Evolutionary conservation across 1,284 basidiomycete species (phyloP).

Genomic region (Gomphus bonarii): DNA sequence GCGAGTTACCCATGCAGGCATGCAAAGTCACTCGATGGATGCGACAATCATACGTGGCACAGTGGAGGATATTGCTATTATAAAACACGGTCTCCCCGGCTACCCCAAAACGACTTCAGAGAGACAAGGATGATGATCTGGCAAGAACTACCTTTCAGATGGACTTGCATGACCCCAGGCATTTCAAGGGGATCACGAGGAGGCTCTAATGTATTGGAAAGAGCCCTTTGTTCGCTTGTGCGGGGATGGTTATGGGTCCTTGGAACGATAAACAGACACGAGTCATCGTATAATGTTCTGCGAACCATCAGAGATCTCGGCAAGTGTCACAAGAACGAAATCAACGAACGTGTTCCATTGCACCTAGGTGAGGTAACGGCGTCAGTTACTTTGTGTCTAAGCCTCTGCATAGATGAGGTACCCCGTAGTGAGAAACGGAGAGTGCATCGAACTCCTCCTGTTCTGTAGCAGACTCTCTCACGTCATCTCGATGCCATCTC

Average conservation of each 20-base stretch:
- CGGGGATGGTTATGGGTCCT: slow-evolving; percentile 53
- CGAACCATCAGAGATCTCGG: not conserved
- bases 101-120: slow-evolving; percentile 15
- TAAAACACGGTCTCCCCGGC: slow-evolving; percentile 75
- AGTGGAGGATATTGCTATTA: slow-evolving; percentile 74
- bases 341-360: slow-evolving; percentile 77
- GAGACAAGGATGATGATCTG: not conserved
- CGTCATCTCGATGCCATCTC: slow-evolving; percentile 78
- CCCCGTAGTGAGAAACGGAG: slow-evolving; percentile 54
- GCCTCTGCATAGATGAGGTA: slow-evolving; percentile 18
- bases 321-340: not conserved
- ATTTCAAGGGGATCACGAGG: slow-evolving; percentile 53
- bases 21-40: slow-evolving; percentile 61
- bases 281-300: slow-evolving; percentile 65
- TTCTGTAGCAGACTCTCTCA: slow-evolving; percentile 48
- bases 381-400: not conserved
- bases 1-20: slow-evolving; percentile 56
- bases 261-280: slow-evolving; percentile 69
- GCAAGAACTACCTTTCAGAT: slow-evolving; percentile 43
- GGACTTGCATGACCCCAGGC: slow-evolving; percentile 56
- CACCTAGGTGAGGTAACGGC: slow-evolving; percentile 31
- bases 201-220: slow-evolving; percentile 43
- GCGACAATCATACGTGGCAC: slow-evolving; percentile 50
- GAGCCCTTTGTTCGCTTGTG: slow-evolving; percentile 47
- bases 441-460: slow-evolving; percentile 58